Evolutionary conservation across 345 rosid species (phyloP).

Genomic region (Boechera divaricarpa): DNA sequence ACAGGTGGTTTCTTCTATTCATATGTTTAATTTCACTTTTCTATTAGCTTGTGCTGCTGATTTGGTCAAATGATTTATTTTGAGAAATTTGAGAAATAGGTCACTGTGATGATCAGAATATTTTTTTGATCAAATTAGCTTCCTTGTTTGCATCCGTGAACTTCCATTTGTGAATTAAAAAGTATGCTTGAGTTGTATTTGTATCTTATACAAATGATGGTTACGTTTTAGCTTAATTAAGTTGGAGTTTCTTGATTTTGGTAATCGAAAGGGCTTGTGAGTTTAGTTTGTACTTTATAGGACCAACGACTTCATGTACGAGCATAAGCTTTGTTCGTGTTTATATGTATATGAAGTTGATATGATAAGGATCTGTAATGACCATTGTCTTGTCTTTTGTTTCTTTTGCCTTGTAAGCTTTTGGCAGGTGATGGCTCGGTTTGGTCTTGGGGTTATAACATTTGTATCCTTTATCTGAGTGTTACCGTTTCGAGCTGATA

Average conservation of each 20-base stretch:
- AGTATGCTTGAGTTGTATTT: not conserved
- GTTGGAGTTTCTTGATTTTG: too few species aligned
- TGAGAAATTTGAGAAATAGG: too few species aligned
- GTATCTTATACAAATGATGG: too few species aligned
- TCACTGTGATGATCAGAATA: not conserved
- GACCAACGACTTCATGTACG: not conserved
- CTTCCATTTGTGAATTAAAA: not conserved
- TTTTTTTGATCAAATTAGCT: not conserved
- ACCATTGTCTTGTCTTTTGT: constrained; percentile 32
- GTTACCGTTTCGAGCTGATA: not conserved
- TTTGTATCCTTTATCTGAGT: constrained; percentile 69
- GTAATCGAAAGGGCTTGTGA: not conserved
- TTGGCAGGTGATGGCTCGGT: constrained; percentile 90
- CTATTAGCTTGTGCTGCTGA: not conserved
- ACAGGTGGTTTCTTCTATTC: constrained; percentile 57
- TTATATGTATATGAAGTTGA: constrained; percentile 10
- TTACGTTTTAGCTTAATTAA: too few species aligned
- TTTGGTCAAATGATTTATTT: not conserved
- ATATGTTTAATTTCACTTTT: not conserved
- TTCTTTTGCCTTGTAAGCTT: constrained; percentile 40
- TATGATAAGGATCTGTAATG: constrained; percentile 24
- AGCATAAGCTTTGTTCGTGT: constrained; percentile 5
- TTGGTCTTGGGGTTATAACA: constrained; percentile 95
- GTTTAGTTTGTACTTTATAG: not conserved
- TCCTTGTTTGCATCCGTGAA: not conserved